These are phyloP conservation scores for Silene coronaria DNA, from an alignment of 179 eudicot species.

Conservation along the genomic window DNA sequence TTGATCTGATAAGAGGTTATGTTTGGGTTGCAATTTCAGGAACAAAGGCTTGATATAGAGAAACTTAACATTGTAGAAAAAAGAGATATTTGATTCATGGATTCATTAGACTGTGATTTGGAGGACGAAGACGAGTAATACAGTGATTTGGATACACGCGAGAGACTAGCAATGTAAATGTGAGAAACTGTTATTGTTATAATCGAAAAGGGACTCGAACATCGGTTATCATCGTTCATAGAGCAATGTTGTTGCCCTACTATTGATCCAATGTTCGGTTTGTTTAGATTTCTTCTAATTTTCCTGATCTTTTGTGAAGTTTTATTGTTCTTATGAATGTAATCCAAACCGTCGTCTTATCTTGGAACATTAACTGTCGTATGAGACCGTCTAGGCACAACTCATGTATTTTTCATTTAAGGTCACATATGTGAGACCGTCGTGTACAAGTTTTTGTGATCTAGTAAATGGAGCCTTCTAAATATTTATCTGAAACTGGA, in stretches of 20 bases:
- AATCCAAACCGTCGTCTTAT: too few species aligned
- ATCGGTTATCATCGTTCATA: slow-evolving; percentile 3
- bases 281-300: slow-evolving; percentile 3
- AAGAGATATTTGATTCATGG: slow-evolving; percentile 17
- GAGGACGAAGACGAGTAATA: slow-evolving; percentile 22
- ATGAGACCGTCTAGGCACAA: too few species aligned
- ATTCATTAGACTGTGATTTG: slow-evolving; percentile 20
- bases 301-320: not conserved
- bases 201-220: slow-evolving; percentile 9
- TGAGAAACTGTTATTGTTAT: slow-evolving; percentile 20
- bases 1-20: slow-evolving; percentile 10
- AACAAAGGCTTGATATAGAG: slow-evolving; percentile 60
- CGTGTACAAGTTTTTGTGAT: too few species aligned
- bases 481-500: not conserved
- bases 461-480: not conserved
- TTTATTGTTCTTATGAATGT: not conserved
- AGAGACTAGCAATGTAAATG: slow-evolving; percentile 27
- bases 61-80: slow-evolving; percentile 15
- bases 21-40: slow-evolving; percentile 29
- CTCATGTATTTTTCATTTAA: too few species aligned
- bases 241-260: not conserved
- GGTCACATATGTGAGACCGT: too few species aligned
- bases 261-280: not conserved
- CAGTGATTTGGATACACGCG: slow-evolving; percentile 21
- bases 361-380: not conserved